Evolutionary conservation across 2,329 filamentous ascomycete genomes (phyloP), one percentile per base, ranked within the genome.

Genomic region (Epichloe sp.): DNA sequence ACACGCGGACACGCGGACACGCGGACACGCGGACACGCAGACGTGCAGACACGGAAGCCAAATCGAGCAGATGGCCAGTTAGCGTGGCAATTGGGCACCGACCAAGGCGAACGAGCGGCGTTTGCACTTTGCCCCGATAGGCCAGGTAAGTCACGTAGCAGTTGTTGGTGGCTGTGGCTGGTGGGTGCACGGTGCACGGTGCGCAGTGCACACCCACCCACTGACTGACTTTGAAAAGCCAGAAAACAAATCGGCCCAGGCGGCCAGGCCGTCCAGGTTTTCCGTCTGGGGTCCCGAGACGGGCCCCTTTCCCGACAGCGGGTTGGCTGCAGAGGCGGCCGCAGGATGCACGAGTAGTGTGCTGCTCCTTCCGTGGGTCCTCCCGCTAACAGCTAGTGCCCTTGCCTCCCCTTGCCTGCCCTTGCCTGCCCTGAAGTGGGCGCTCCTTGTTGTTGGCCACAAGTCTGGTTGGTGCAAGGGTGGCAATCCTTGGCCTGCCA

Each of bases 321-420:
- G 55, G 55, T 52, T 52, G 62, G 66, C 61, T 63, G 64, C 65
- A 68, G 65, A 65, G 58, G 53, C 59, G 66, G 66, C 66, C 66
- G 66, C 66, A 68, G 65, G 53, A 63, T 61, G 63, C 64, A 65
- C 58, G 52, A 61, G 57, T 59, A 57, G 54, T 60, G 60, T 63
- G 62, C 55, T 54, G 47, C 61, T 55, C 53, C 48, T 48, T 19
- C 45, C 44, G 55, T 53, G 53, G 55, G 50, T 55, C 53, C 46
- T 52, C 49, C 49, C 44, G 47, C 44, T 38, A 43, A n/a, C 37
- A 45, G 26, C 47, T 47, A 31, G 47, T 38, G 26, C 26, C 26
- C 26, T 10, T 31, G 26, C 26, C 26, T 31, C 8, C 26, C 7
- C 26, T 10, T 31, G 42, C 31, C 41, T 44, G 43, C 5, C 34